Base-by-base conservation (phyloP, 148 eudicot genomes). In the Limonium bicolor region DNA sequence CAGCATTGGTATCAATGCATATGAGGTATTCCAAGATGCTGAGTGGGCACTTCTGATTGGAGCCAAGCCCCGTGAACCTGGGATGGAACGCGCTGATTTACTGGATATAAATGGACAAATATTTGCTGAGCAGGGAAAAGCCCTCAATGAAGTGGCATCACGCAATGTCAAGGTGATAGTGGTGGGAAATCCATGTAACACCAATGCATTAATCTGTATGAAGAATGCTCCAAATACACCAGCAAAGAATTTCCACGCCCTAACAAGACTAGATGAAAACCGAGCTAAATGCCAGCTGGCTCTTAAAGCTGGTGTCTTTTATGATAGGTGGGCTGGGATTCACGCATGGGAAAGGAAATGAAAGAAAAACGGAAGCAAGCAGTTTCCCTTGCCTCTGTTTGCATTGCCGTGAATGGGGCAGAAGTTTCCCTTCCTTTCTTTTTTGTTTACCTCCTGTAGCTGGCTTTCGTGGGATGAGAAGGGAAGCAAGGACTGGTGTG, bases 261-360 rank as follows among this genome's bases (percentile, higher is more conserved):
- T 92, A 55, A 92, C 95, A 20, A 78, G 99, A 61, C 63, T 92
- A 61, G 99, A 92, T 48, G 99, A 92, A 65, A 92, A 92, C 54
- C 64, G 99, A 73, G 99, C 99, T 27, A 92, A 92, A 67, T 92
- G 99, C 61, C 99, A 92, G 95, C 71, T 92, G 58, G 99, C 99
- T 50, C 63, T 92, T 21, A 85, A 78, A 69, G 99, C 99, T 13
- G 95, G 95, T 46, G 99, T 92, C 25, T 92, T 92, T 64, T 92
- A 92, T 51, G 99, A 92, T 60, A n/a, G n/a, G n/a, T n/a, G n/a
- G n/a, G n/a, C n/a, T n/a, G n/a, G n/a, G n/a, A n/a, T n/a, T n/a
- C n/a, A n/a, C n/a, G n/a, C n/a, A n/a, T n/a, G n/a, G n/a, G n/a
- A n/a, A n/a, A n/a, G n/a, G n/a, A n/a, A n/a, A n/a, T n/a, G n/a